Base-by-base conservation (phyloP, 306 rosid genomes). In the Mimosa pudica region DNA sequence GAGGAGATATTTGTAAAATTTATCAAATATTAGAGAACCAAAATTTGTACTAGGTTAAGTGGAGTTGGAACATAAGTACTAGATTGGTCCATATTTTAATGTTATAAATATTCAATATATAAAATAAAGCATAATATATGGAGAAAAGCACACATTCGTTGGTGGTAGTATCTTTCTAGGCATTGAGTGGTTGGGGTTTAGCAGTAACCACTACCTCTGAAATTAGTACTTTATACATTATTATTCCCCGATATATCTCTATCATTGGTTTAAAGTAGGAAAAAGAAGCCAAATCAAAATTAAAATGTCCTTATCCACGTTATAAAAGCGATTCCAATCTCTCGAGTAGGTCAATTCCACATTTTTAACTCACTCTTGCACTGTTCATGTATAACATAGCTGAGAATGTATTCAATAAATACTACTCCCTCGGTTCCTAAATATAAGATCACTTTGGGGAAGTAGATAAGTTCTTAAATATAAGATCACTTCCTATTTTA, bases 121-220 rank as follows among this genome's bases (percentile, higher is more conserved):
- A 51, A 55, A n/a, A n/a, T 18, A 55, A 55, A 55, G 0, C 30
- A 17, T 17, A 7, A 51, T 51, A 13, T 0, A 6, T 4, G 44
- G 47, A 13, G 63, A 33, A 49, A 11, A 57, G 61, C 75, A 71
- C 30, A 48, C 9, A 45, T 8, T 7, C 8, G 58, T 47, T 17
- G 20, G n/a, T 57, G 42, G 49, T 36, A 54, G 77, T 14, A 20
- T n/a, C 8, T 20, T 13, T 18, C n/a, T 30, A n/a, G 62, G 47
- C 13, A 16, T 16, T 71, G 16, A 44, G 76, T 78, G 69, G 81
- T 58, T 54, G 61, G 68, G 82, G 47, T 46, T 57, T 55, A 45
- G 49, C 55, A 47, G 49, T 35, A 52, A 42, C 75, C 38, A 62
- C 38, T 44, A 32, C 45, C 14, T 12, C 52, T 46, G 20, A 20